Percentiles rank a stretch among this genome's conserved stretches.
Conservation (phyloP, 352 stramenopile genomes). For the Phytopythium aichiense region DNA sequence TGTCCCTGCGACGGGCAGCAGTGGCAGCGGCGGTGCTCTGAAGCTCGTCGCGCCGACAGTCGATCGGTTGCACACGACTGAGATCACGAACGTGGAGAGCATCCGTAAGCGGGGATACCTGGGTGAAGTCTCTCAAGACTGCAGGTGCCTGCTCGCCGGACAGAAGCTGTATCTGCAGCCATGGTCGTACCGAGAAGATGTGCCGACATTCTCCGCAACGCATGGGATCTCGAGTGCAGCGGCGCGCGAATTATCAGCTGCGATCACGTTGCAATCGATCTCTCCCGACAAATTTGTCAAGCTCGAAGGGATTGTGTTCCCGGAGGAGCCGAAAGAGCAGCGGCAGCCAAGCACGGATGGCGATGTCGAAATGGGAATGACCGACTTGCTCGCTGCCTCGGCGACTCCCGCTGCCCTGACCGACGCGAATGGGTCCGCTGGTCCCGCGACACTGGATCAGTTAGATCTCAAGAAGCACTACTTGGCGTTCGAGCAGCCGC, state of each 20-base stretch:
- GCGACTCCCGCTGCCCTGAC: constrained; percentile 8
- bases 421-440: constrained; percentile 25
- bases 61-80: constrained; percentile 32
- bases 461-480: constrained; percentile 56
- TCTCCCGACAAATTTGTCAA: constrained; percentile 53
- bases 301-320: constrained; percentile 69
- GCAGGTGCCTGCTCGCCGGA: constrained; percentile 41
- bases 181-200: constrained; percentile 72
- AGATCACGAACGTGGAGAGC: constrained; percentile 44
- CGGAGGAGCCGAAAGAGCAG: constrained; percentile 32
- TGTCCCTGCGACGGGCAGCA: constrained; percentile 5
- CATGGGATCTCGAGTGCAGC: constrained; percentile 47
- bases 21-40: constrained; percentile 7
- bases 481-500: constrained; percentile 70
- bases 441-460: constrained; percentile 27
- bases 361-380: constrained; percentile 29
- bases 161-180: constrained; percentile 66
- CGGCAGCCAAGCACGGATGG: constrained; percentile 5
- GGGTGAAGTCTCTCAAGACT: constrained; percentile 31
- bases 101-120: constrained; percentile 73
- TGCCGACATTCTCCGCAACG: constrained; percentile 42
- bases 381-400: constrained; percentile 24
- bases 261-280: constrained; percentile 36
- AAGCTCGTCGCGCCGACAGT: constrained; percentile 14
- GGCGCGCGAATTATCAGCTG: constrained; percentile 48